Base-by-base conservation (phyloP, 192 early-diverging fungal genomes). In the Podila epicladia region DNA sequence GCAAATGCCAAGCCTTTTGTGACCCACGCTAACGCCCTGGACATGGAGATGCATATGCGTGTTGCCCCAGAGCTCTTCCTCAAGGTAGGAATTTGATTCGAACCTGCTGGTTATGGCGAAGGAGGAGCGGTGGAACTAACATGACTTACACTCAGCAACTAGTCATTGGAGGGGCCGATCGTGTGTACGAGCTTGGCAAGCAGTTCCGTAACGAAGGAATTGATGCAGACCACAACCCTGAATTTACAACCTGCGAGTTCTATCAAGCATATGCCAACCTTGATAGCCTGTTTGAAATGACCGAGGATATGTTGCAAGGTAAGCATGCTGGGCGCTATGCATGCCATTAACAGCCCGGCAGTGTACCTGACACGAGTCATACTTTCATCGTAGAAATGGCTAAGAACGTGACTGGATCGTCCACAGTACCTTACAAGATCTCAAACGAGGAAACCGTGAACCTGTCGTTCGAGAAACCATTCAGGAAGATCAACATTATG, bases 181-280 rank as follows among this genome's bases (percentile, higher is more conserved):
- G 90, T 28, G 94, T 97, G 15, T 97, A 90, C 75, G 95, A 97
- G 82, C 89, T 97, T 69, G 95, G 95, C 31, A 94, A 94, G 73
- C 94, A 95, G 75, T 97, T 97, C 75, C 88, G 95, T 24, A 97
- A 97, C 69, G 95, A 97, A 85, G 94, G 93, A 20, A 90, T 97
- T 41, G 95, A 97, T 80, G 90, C 90, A 22, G 90, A 92, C 62
- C 95, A 97, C 73, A 95, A 94, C 69, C 95, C 95, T 26, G 95
- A 96, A 76, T 97, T 97, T 68, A 95, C 95, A 31, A 96, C 95
- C 6, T 94, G 94, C 67, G 95, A 97, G 73, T 92, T 95, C 70
- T 97, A 97, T 78, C 86, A 93, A 82, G 92, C 95, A 0, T 96
- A 93, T 65, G 85, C 91, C 20, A 87, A 91, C 45, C 78, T 96